These are phyloP conservation scores for Poteriospumella lacustris DNA, from an alignment of 108 stramenopile species.

Conservation along the genomic window DNA sequence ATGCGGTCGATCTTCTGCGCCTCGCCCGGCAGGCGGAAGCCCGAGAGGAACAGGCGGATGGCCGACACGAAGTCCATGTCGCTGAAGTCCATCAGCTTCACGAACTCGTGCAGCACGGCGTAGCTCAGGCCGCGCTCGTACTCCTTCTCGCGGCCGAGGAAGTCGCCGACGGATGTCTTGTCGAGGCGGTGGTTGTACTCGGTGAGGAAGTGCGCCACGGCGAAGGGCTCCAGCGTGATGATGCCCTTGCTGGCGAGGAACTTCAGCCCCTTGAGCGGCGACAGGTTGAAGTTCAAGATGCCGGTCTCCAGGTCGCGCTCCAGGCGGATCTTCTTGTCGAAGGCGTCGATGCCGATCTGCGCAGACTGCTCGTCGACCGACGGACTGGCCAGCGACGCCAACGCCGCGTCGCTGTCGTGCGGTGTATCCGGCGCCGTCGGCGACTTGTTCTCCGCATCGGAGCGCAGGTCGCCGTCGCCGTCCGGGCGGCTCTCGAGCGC, in stretches of 20 bases:
- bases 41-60: conserved; percentile 85
- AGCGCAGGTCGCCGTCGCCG: not conserved
- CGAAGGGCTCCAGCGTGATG: conserved; percentile 68
- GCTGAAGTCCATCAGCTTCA: conserved; percentile 75
- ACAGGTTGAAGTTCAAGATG: conserved; percentile 88
- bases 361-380: not conserved
- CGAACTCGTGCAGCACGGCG: conserved; percentile 82
- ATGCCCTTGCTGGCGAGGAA: conserved; percentile 77
- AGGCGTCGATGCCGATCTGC: conserved; percentile 65
- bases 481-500: too few relatives aligned
- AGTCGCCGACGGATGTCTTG: conserved; percentile 85
- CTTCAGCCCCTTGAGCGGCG: conserved; percentile 72
- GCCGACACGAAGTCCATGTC: conserved; percentile 84
- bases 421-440: not conserved
- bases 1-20: conserved; percentile 99
- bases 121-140: conserved; percentile 80
- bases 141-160: conserved; percentile 82
- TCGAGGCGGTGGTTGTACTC: conserved; percentile 78
- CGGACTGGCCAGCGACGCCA: conserved; percentile 31
- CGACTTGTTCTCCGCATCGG: not conserved
- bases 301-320: conserved; percentile 78
- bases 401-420: not conserved
- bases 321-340: conserved; percentile 81
- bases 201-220: conserved; percentile 78
- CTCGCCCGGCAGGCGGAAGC: conserved; percentile 95